These are phyloP conservation scores for Suillus weaverae DNA, from an alignment of 768 basidiomycete species.

Conservation along the genomic window DNA sequence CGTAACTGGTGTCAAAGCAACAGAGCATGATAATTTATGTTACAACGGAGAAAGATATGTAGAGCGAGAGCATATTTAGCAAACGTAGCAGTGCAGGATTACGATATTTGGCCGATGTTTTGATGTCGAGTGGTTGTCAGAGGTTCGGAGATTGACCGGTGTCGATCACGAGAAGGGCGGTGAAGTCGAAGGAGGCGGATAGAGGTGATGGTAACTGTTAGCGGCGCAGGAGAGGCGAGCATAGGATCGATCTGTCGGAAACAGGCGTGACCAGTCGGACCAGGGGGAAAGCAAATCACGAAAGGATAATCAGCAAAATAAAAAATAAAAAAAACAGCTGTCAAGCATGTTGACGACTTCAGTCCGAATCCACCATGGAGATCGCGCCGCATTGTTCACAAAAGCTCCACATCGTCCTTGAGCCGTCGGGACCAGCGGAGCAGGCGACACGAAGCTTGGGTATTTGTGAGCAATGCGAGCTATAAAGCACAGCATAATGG, in stretches of 20 bases:
- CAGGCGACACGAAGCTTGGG: conserved; percentile 83
- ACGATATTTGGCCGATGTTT: conserved; percentile 15
- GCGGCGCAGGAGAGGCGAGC: conserved; percentile 25
- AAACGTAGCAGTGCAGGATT: conserved; percentile 21
- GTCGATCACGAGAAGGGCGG: conserved; percentile 13
- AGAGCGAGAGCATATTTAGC: conserved; percentile 28
- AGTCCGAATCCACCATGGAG: conserved; percentile 82
- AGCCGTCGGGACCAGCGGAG: conserved; percentile 65
- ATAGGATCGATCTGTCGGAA: conserved; percentile 26
- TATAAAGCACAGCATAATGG: conserved; percentile 24
- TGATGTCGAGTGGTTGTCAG: conserved; percentile 19
- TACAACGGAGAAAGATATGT: conserved; percentile 32
- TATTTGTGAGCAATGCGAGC: conserved; percentile 72
- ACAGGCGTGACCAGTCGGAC: conserved; percentile 16
- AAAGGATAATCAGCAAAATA: conserved; percentile 32
- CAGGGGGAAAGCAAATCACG: conserved; percentile 20
- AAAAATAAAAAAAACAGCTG: conserved; percentile 27
- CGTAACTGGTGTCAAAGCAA: conserved; percentile 15
- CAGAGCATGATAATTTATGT: conserved; percentile 14
- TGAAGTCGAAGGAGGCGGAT: conserved; percentile 16
- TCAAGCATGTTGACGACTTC: conserved; percentile 11
- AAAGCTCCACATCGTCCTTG: conserved; percentile 80
- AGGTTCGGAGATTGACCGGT: conserved; percentile 23
- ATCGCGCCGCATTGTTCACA: conserved; percentile 89
- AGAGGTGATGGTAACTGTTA: conserved; percentile 13